phyloP scores from a whole-genome alignment of 163 green algal species.

The Scenedesmus sp. region DNA sequence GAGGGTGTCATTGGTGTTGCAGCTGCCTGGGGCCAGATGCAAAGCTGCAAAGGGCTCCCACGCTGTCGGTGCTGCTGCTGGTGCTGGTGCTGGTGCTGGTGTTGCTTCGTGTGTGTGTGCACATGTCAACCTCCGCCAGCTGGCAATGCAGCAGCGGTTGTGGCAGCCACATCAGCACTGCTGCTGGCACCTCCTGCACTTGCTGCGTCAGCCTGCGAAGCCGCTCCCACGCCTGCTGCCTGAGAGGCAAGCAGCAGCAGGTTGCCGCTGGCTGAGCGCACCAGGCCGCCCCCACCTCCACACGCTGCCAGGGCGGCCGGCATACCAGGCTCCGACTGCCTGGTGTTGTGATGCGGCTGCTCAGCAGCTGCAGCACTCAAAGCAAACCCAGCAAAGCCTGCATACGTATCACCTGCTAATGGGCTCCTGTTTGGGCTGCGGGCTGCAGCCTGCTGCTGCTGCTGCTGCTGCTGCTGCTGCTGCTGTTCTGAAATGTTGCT shows the following conservation, averaged over 20 bases:
- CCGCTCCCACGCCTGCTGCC: background rate
- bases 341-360: background rate
- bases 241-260: constrained; percentile 20
- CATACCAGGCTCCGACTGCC: background rate
- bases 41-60: constrained; percentile 2
- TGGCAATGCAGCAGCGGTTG: background rate
- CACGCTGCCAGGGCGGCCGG: background rate
- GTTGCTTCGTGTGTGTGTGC: background rate
- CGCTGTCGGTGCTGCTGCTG: background rate
- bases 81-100: background rate
- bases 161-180: background rate
- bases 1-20: background rate
- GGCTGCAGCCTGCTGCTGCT: background rate
- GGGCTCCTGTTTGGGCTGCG: background rate
- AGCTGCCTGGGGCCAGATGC: background rate
- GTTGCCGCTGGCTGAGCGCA: background rate
- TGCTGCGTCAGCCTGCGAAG: background rate
- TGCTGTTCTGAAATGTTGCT: background rate
- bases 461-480: background rate
- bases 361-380: background rate
- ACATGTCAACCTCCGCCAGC: no score
- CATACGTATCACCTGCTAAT: background rate
- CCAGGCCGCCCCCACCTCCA: background rate
- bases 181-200: no score
- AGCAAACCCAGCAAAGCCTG: background rate